These are phyloP conservation scores for Candida ortonii DNA, from an alignment of 805 yeast genomes.

Conservation along the genomic window DNA sequence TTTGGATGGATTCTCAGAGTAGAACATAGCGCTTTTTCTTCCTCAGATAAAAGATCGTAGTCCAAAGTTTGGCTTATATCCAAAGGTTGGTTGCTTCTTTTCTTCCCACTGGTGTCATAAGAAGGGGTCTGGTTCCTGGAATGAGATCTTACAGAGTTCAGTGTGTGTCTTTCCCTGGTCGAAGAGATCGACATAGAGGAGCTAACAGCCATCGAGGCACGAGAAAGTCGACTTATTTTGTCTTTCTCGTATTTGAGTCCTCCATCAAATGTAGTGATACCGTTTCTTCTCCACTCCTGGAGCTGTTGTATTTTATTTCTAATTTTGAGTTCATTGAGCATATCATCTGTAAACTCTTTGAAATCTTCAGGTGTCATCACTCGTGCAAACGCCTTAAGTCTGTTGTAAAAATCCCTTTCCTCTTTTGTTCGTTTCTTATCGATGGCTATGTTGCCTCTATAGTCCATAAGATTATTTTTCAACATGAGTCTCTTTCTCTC, in stretches of 20 bases:
- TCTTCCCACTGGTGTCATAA: slow-evolving; percentile 24
- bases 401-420: slow-evolving; percentile 76
- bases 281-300: slow-evolving; percentile 91
- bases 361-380: slow-evolving; percentile 80
- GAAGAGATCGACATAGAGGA: slow-evolving; percentile 37
- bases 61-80: slow-evolving; percentile 81
- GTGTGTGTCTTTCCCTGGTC: slow-evolving; percentile 30
- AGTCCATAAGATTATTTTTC: slow-evolving; percentile 76
- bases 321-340: slow-evolving; percentile 72
- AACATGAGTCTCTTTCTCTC: slow-evolving; percentile 85
- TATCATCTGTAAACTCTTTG: slow-evolving; percentile 66
- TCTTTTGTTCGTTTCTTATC: slow-evolving; percentile 89
- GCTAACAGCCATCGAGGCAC: slow-evolving; percentile 15
- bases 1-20: slow-evolving; percentile 84
- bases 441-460: slow-evolving; percentile 70
- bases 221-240: slow-evolving; percentile 58
- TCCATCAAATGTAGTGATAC: slow-evolving; percentile 77
- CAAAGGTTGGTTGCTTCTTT: slow-evolving; percentile 47
- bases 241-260: slow-evolving; percentile 89
- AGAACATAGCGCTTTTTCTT: slow-evolving; percentile 83
- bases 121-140: slow-evolving; percentile 32
- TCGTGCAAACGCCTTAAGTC: slow-evolving; percentile 76
- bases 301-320: slow-evolving; percentile 81
- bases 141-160: slow-evolving; percentile 29
- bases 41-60: slow-evolving; percentile 76